phyloP scores from a whole-genome alignment of 768 basidiomycete genomes.

The Tricholoma bakamatsutake region DNA sequence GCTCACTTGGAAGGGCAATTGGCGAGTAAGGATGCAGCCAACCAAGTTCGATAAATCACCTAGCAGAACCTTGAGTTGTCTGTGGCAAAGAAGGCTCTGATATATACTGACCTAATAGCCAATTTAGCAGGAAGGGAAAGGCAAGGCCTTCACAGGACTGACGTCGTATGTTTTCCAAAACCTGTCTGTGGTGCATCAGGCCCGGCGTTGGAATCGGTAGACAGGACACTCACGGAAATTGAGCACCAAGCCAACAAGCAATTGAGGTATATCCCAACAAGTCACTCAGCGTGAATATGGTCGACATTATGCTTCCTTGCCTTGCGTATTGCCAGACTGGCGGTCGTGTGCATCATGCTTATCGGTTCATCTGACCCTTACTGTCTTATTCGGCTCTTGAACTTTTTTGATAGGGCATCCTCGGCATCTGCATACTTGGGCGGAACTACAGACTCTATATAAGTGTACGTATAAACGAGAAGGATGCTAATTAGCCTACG shows the following conservation, averaged over 20 bases:
- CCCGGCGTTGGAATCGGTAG: not conserved
- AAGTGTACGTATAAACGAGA: too few species aligned
- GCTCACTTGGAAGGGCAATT: constrained; percentile 89
- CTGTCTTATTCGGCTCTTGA: not conserved
- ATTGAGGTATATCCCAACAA: constrained; percentile 68
- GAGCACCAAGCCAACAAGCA: constrained; percentile 78
- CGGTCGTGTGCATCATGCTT: not conserved
- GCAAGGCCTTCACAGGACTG: constrained; percentile 89
- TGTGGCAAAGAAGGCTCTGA: constrained; percentile 2
- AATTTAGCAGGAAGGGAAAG: constrained; percentile 88
- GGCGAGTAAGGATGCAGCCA: constrained; percentile 87
- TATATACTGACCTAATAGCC: constrained; percentile 70
- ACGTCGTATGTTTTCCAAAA: constrained; percentile 67
- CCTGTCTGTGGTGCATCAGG: constrained; percentile 49
- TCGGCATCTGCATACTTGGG: not conserved
- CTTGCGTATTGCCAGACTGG: not conserved
- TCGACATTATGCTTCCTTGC: not conserved
- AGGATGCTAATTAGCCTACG: too few species aligned
- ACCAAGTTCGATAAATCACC: constrained; percentile 92
- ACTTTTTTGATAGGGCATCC: not conserved
- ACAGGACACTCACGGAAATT: constrained; percentile 67
- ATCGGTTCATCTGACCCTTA: not conserved
- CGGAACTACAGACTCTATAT: too few species aligned
- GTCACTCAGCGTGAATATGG: constrained; percentile 43
- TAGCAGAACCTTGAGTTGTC: constrained; percentile 20